Base-by-base conservation (phyloP, 495 filamentous ascomycete genomes). In the Chaetomidium leptoderma region DNA sequence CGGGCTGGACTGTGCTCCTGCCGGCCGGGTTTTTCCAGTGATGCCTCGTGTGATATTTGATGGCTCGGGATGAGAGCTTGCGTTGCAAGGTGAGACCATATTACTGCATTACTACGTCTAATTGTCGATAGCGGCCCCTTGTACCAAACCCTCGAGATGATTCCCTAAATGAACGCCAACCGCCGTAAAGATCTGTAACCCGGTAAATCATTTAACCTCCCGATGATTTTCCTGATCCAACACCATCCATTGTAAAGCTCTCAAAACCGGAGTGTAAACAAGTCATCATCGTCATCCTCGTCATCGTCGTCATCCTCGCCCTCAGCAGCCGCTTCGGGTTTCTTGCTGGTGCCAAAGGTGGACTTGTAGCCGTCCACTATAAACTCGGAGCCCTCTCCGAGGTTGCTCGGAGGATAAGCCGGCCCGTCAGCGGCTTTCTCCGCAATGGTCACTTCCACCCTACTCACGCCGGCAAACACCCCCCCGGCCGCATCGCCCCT, bases 351-450 rank as follows among this genome's bases (percentile, higher is more conserved):
- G 6, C 58, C 61, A 40, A 70, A 68, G 35, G 63, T 75, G 9
- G 65, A 61, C 55, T 68, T 77, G 59, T 82, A 71, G 3, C 80
- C 81, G 56, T 82, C 81, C 2, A 81, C 46, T 13, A 72, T 63
- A 26, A 76, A 53, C 66, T 81, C 76, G 19, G 62, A 56, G 3
- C 72, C 72, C 6, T 59, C 61, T 21, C 59, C 44, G 0, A 54
- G 57, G 46, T 72, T 67, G 17, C 5, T 7, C 5, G 64, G 53
- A 16, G 64, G 52, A 17, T 73, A 36, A 0, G 70, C 73, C 21
- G 77, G 75, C 27, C 47, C 54, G n/a, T 43, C 55, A 8, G 26
- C 47, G 2, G 32, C 39, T 49, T 78, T 83, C 68, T 86, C 83
- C 16, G 68, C 64, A n/a, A 86, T 79, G 2, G 66, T 72, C 69